Evolutionary conservation across 371 early-diverging fungal genomes (phyloP).

Genomic region (Catenaria anguillulae): DNA sequence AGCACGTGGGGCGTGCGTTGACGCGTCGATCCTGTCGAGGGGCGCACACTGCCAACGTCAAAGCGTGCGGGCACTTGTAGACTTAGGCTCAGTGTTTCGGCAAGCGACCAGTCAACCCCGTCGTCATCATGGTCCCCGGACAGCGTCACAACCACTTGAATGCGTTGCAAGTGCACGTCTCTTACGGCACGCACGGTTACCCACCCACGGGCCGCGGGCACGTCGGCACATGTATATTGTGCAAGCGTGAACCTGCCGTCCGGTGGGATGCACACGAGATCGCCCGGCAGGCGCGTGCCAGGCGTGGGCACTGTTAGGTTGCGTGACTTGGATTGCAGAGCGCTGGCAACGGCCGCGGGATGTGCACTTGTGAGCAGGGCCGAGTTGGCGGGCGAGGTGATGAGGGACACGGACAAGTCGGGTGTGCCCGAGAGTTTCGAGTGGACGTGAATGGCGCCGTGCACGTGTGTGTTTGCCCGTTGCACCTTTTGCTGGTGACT

Average conservation of each 20-base stretch:
- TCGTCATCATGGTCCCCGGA: not conserved
- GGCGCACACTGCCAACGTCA: too few relatives aligned
- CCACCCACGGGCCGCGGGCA: not conserved
- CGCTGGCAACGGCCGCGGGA: too few relatives aligned
- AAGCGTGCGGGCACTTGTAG: not conserved
- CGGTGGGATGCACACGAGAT: not conserved
- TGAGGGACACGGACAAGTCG: not conserved
- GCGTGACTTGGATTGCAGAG: too few relatives aligned
- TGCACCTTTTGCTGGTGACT: too few relatives aligned
- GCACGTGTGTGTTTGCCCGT: too few relatives aligned
- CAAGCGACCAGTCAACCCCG: not conserved
- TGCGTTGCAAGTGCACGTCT: not conserved
- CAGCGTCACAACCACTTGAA: not conserved
- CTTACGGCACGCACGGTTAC: not conserved
- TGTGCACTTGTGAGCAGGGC: too few relatives aligned
- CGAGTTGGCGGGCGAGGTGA: too few relatives aligned
- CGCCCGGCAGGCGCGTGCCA: not conserved
- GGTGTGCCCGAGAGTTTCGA: not conserved
- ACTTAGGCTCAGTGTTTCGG: not conserved
- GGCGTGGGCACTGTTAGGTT: too few relatives aligned
- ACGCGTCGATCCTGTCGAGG: not conserved
- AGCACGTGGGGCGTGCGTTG: not conserved
- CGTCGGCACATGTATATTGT: not conserved
- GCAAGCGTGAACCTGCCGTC: not conserved
- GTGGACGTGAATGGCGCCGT: not conserved